phyloP scores from a whole-genome alignment of 1,284 basidiomycete species.

The Pseudomicrostroma phylloplanum region DNA sequence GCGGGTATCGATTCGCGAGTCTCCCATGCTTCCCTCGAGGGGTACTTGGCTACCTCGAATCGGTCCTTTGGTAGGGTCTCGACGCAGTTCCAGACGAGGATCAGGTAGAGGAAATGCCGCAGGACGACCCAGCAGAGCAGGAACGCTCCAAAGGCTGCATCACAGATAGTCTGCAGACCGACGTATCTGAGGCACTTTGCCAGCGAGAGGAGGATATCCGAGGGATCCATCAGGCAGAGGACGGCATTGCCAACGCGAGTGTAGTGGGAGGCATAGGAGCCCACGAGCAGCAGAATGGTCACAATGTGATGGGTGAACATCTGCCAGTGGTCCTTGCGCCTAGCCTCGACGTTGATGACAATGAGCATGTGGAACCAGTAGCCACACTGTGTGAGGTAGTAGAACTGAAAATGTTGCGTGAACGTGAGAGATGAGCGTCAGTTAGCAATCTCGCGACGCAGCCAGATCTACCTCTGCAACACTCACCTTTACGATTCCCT shows the following conservation, averaged over 20 bases:
- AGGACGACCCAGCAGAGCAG: conserved; percentile 45
- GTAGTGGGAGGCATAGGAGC: conserved; percentile 75
- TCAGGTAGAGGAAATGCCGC: conserved; percentile 38
- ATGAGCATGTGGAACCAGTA: conserved; percentile 90
- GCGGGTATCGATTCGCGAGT: neutral
- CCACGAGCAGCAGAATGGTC: conserved; percentile 69
- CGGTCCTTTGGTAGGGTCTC: neutral
- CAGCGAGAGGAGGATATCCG: conserved; percentile 80
- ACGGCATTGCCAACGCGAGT: conserved; percentile 81
- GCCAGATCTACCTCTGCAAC: conserved; percentile 2
- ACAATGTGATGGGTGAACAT: conserved; percentile 95
- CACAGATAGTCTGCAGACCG: conserved; percentile 63
- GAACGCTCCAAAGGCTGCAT: conserved; percentile 68
- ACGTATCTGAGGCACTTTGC: conserved; percentile 85
- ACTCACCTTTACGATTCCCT: conserved; percentile 64
- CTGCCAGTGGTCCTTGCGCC: conserved; percentile 83
- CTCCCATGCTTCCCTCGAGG: neutral
- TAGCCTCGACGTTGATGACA: conserved; percentile 83
- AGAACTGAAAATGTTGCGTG: conserved; percentile 12
- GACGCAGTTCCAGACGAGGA: conserved; percentile 34
- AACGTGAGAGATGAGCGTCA: conserved; percentile 12
- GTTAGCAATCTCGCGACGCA: neutral
- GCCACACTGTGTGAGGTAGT: conserved; percentile 74
- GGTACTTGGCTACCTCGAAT: neutral
- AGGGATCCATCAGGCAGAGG: conserved; percentile 85